Evolutionary conservation across 129 eudicot species (phyloP), one percentile per base, ranked within the genome.

Genomic region (Centaurea solstitialis): DNA sequence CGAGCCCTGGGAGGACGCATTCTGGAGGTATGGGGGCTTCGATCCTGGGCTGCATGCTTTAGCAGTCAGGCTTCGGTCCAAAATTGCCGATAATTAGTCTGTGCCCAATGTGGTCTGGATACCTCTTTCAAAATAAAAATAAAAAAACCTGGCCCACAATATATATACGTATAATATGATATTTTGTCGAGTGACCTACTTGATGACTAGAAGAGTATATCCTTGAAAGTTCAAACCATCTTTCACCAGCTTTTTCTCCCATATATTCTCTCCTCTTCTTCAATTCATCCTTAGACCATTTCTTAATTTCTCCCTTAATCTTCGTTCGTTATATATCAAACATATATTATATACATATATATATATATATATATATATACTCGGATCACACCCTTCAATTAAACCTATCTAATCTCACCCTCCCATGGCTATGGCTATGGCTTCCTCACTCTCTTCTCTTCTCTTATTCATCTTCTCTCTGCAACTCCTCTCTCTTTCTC

Each of bases 381-480:
- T 57, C 5, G 0, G 37, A 33, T 6, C 65, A 53, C 21, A 5
- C 22, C 22, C 62, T 37, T 72, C 20, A 12, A 59, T n/a, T n/a
- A n/a, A n/a, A n/a, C n/a, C n/a, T n/a, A n/a, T 17, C 12, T 20
- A 20, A 20, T 62, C 26, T 62, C 68, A 12, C 37, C 28, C 47
- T 81, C 40, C 30, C 62, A 83, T 83, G 85, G 86, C 86, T n/a
- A n/a, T n/a, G n/a, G n/a, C n/a, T 64, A 83, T 83, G 85, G 85
- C 85, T 64, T 70, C 87, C 17, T 67, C 20, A 11, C 79, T 47
- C 40, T 73, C 78, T 47, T 77, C 21, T 67, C 73, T 45, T 23
- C 10, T 82, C 2, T 64, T 75, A 81, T 73, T 82, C 53, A 10
- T 87, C 26, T 64, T 85, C 23, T 78, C 80, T n/a, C 22, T 79